Base-by-base conservation (phyloP, 192 early-diverging fungal species). In the Coemansia sp. region DNA sequence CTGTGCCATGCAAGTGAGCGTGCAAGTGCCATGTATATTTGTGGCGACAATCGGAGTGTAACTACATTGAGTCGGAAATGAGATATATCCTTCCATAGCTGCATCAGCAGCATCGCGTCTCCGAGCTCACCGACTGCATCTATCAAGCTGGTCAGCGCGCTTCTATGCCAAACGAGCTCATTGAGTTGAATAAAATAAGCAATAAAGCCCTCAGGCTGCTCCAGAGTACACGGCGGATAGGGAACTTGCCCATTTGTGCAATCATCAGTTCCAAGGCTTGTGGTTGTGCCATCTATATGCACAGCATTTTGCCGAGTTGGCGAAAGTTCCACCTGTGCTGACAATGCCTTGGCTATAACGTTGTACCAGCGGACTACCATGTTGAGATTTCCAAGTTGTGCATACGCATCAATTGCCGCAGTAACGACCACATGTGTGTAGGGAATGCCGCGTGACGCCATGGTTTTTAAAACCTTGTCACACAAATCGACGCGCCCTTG, bases 331-430 rank as follows among this genome's bases (percentile, higher is more conserved):
- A 59, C 61, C 14, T 80, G 77, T 17, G 54, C 68, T 11, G 11
- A n/a, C 25, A 81, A 61, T 1, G 74, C 57, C 19, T 61, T 57
- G 30, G 67, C 46, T 11, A 81, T 39, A 21, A 75, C 67, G 17
- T 61, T 31, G 63, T 66, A 69, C 78, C 78, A 81, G 30, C 70
- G 73, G 57, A 64, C 33, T 33, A 75, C 61, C 78, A 81, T 72
- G 1, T 66, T 74, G 30, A 70, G 42, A 57, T 70, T 59, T 0
- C 74, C 69, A 6, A 57, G 63, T 60, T 60, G 70, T n/a, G 70
- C 62, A 70, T 63, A 81, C 22, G 46, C 67, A 39, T 75, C 70
- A 33, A 81, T 56, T 7, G 78, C 70, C 2, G 78, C 73, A 53
- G 58, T 30, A 5, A 72, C 73, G 4, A 66, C 60, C 9, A 59